Percentiles rank a stretch among this genome's conserved stretches.
Conservation (phyloP, 1,284 basidiomycete species). For the Megacollybia platyphylla region DNA sequence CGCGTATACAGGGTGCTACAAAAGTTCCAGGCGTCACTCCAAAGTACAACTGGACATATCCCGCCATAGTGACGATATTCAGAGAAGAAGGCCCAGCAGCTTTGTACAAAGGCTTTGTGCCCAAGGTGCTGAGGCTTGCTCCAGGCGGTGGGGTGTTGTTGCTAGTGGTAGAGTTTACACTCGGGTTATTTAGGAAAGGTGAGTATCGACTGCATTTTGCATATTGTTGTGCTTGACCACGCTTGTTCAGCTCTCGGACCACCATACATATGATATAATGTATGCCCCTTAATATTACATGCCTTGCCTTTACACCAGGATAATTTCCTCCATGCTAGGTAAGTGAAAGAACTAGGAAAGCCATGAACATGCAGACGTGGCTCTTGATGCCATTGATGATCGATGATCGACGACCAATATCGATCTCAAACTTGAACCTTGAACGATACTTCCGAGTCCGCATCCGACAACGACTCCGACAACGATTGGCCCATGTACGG, state of each 20-base stretch:
- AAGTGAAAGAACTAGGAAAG: no score
- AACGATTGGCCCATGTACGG: no score
- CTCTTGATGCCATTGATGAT: no score
- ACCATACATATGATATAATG: conserved; percentile 7
- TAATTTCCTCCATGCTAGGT: no score
- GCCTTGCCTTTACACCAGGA: no score
- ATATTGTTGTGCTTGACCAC: conserved; percentile 1
- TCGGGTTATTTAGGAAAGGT: conserved; percentile 66
- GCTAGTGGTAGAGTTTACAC: conserved; percentile 80
- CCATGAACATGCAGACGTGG: no score
- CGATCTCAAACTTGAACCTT: no score
- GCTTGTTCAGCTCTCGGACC: conserved; percentile 10
- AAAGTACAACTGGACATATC: conserved; percentile 93
- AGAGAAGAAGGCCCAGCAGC: conserved; percentile 85
- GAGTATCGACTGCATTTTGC: conserved; percentile 11
- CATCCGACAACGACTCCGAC: no score
- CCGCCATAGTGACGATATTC: conserved; percentile 67
- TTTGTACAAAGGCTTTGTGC: conserved; percentile 90
- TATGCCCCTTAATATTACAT: no score
- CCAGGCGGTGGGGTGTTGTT: conserved; percentile 93
- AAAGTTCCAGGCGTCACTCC: conserved; percentile 56
- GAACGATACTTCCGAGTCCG: no score
- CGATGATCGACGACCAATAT: no score
- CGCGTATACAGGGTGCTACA: conserved; percentile 77
- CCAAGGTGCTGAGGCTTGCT: conserved; percentile 77